Evolutionary conservation across 106 monocot species (phyloP), one percentile per base, ranked within the genome.

Genomic region (Iris macrosiphon): DNA sequence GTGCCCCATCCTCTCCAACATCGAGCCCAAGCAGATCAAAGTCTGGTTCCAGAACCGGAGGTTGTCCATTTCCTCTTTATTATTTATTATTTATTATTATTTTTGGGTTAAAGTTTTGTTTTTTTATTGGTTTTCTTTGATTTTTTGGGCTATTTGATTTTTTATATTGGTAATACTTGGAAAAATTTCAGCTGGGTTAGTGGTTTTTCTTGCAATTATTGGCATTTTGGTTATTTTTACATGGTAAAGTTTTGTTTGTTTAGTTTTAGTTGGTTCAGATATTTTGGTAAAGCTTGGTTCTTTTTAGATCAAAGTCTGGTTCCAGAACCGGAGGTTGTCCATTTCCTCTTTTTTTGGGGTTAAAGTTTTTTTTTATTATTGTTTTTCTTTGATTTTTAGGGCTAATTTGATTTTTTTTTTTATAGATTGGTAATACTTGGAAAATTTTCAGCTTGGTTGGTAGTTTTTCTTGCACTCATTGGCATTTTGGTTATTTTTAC

Each of bases 261-360:
- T n/a, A 40, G 3, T 39, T 4, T 57, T n/a, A n/a, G n/a, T n/a
- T n/a, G n/a, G n/a, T n/a, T n/a, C n/a, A n/a, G n/a, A n/a, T n/a
- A n/a, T n/a, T n/a, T n/a, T n/a, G n/a, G n/a, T n/a, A n/a, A n/a
- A n/a, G n/a, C n/a, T n/a, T n/a, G n/a, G n/a, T n/a, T n/a, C n/a
- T n/a, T n/a, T n/a, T n/a, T n/a, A 89, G 83, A 89, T 89, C 61
- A 89, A 89, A 45, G 88, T 89, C 64, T 89, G 88, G 88, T 89
- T 89, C 31, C 88, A 89, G 73, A 89, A 89, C 51, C 68, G 88
- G 33, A 89, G 88, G 88, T 89, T 39, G 70, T 34, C 27, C 4
- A 12, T 15, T 29, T n/a, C 7, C 7, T 50, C 50, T 50, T 50
- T 1, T 4, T 4, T 43, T 17, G 13, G 15, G 15, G 15, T 9